A percentile compares a stretch with the other conserved stretches of the same genome.
phyloP scores from a whole-genome alignment of 2,329 filamentous ascomycete genomes.

The Neophaeococcomyces aloes region DNA sequence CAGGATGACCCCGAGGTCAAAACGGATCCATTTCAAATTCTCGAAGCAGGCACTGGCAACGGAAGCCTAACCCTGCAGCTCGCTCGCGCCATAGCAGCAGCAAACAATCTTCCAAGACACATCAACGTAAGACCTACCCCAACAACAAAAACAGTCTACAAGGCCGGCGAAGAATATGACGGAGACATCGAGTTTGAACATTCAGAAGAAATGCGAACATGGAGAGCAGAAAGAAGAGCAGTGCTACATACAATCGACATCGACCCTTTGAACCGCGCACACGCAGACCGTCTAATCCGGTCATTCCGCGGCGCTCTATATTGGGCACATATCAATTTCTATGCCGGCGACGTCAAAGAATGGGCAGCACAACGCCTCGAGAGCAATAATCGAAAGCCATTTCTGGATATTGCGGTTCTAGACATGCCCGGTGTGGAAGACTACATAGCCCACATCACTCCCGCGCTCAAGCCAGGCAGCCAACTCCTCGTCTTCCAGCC shows the following conservation, averaged over 20 bases:
- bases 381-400: constrained; percentile 37
- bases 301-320: constrained; percentile 63
- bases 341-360: constrained; percentile 54
- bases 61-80: constrained; percentile 67
- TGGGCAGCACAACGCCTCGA: constrained; percentile 43
- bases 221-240: constrained; percentile 48
- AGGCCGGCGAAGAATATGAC: constrained; percentile 2
- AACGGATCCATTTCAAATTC: constrained; percentile 52
- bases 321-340: constrained; percentile 59
- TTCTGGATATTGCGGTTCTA: constrained; percentile 60
- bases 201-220: constrained; percentile 33
- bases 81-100: constrained; percentile 63
- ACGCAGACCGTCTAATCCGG: constrained; percentile 54
- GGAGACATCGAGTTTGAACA: constrained; percentile 10
- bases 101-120: constrained; percentile 47
- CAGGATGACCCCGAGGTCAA: constrained; percentile 10
- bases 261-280: constrained; percentile 49
- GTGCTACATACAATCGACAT: constrained; percentile 67
- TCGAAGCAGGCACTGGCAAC: constrained; percentile 79
- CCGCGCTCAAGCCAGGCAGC: constrained; percentile 53
- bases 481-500: constrained; percentile 62
- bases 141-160: constrained; percentile 1
- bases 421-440: constrained; percentile 58
- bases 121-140: constrained; percentile 24
- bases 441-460: constrained; percentile 36